Base-by-base conservation (phyloP, 192 early-diverging fungal genomes). In the Coemansia sp. region DNA sequence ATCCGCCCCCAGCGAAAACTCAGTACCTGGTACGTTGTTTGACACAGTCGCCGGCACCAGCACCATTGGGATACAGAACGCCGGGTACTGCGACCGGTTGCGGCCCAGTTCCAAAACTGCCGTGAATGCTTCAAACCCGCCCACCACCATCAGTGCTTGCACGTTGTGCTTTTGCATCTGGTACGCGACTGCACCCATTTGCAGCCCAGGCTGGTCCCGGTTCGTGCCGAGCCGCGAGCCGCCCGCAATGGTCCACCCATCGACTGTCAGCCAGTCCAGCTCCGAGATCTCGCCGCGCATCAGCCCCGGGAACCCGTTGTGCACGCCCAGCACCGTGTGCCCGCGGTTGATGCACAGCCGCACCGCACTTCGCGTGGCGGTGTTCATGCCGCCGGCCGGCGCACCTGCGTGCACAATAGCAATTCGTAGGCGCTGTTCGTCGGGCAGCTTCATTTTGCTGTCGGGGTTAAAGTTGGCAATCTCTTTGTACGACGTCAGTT, bases 21-120 rank as follows among this genome's bases (percentile, higher is more conserved):
- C 95, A 0, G 96, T 97, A 12, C 95, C 96, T 3, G 96, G 96
- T 10, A 98, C 95, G 69, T 98, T 98, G 83, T 98, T 98, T 32
- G 91, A 93, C 60, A 98, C 89, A 0, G 96, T 98, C 11, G 96
- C 96, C 5, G 96, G 96, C 7, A 98, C 80, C 58, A 92, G 85
- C 21, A 90, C 86, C 82, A 97, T 94, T 1, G 96, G 96, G 66
- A 98, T 97, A 67, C 90, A 88, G 73, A 98, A 90, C 2, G 93
- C 90, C 39, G 96, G 96, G 69, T 94, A 98, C 66, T 87, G 75
- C 4, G 62, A n/a, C 47, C 96, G 80, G 43, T 85, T 86, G 19
- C 85, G 74, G 59, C 87, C 84, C 68, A 98, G 76, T 48, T 87
- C 83, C 5, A 93, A 60, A 57, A 93, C 81, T 2, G 92, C 84